Percentiles rank a stretch among this genome's conserved stretches.
Evolutionary conservation across 345 rosid species (phyloP).

Genomic region (Clausena lansium): DNA sequence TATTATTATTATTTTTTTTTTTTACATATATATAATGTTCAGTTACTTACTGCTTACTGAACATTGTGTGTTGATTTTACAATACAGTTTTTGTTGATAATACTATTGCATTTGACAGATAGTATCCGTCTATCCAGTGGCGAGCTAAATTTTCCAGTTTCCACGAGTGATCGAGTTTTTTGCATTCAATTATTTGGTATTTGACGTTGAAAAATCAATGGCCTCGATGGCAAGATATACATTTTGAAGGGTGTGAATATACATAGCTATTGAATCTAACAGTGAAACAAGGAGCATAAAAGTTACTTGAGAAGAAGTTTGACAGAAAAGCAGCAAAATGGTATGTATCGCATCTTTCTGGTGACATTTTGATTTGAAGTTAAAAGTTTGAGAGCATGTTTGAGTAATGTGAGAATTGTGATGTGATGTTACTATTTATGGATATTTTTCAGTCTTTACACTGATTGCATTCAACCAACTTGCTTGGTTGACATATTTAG

Average conservation of each 20-base stretch:
- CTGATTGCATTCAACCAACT: not conserved
- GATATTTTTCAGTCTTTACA: not conserved
- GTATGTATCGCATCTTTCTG: slow-evolving; percentile 5
- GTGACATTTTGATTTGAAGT: not conserved
- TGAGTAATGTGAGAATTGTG: not conserved
- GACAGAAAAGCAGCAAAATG: slow-evolving; percentile 19
- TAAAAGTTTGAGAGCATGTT: not conserved
- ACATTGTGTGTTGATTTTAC: not conserved
- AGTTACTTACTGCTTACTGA: not conserved
- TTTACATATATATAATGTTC: not conserved
- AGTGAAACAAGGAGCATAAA: not conserved
- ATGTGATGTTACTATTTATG: not conserved
- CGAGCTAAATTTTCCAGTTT: not conserved
- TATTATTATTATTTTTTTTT: too few species aligned
- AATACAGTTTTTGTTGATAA: not conserved
- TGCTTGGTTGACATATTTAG: not conserved
- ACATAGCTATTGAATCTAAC: not conserved
- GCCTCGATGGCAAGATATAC: not conserved
- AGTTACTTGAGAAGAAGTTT: not conserved
- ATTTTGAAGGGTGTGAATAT: not conserved
- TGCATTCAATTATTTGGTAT: not conserved
- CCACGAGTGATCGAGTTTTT: not conserved
- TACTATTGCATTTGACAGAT: slow-evolving; percentile 11
- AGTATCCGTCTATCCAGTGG: not conserved
- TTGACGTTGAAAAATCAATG: not conserved